Evolutionary conservation across 345 rosid species (phyloP).

Genomic region (Angophora floribunda): DNA sequence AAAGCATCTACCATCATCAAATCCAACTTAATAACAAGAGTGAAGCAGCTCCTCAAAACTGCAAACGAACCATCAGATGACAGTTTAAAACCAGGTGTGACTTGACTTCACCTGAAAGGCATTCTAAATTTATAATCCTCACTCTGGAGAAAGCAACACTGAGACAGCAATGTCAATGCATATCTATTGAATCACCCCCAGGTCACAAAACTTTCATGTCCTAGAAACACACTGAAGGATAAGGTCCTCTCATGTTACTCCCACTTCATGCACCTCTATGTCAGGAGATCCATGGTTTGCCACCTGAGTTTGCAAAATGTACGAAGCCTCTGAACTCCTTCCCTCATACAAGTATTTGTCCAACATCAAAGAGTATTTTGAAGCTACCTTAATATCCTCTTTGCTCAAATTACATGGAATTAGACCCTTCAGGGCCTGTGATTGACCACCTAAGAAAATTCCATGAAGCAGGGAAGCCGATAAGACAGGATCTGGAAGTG

Average conservation of each 20-base stretch:
- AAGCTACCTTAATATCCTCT: constrained; percentile 35
- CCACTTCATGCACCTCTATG: background rate
- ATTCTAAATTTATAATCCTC: background rate
- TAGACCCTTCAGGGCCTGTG: constrained; percentile 38
- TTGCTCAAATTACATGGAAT: constrained; percentile 28
- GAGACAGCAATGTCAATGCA: background rate
- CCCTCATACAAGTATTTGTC: constrained; percentile 28
- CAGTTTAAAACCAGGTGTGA: background rate
- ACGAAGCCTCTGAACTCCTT: constrained; percentile 32
- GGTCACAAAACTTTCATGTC: background rate
- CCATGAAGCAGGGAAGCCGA: constrained; percentile 56
- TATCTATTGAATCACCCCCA: background rate
- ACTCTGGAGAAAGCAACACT: background rate
- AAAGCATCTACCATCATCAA: background rate
- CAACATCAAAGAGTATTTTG: constrained; percentile 31
- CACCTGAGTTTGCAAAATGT: constrained; percentile 31
- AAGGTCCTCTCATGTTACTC: background rate
- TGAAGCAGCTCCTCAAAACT: background rate
- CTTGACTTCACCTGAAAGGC: background rate
- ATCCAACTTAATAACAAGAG: background rate
- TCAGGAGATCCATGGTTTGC: constrained; percentile 7
- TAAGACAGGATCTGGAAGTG: constrained; percentile 50
- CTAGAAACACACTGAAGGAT: background rate
- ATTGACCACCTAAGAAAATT: constrained; percentile 46
- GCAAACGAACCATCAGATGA: background rate